These are phyloP conservation scores for Monosporozyma aerobia DNA, from an alignment of 805 yeast species.

Conservation along the genomic window DNA sequence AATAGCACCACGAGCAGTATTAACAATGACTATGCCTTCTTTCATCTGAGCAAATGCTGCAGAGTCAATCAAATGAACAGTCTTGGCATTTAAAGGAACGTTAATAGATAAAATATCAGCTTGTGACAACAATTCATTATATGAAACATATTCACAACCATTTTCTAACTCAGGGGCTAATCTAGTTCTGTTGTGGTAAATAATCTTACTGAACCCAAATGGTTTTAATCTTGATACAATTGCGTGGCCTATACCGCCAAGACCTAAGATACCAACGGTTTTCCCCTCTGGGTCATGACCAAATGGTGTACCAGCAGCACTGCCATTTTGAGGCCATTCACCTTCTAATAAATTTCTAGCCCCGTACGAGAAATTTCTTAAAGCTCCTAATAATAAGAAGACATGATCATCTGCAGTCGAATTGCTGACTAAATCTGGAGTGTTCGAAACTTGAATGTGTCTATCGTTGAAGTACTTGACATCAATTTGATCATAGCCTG, in stretches of 20 bases:
- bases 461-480: slow-evolving; percentile 41
- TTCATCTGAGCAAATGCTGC: slow-evolving; percentile 61
- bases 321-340: slow-evolving; percentile 53
- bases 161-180: slow-evolving; percentile 53
- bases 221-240: slow-evolving; percentile 63
- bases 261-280: slow-evolving; percentile 70
- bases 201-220: slow-evolving; percentile 63
- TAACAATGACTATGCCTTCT: slow-evolving; percentile 63
- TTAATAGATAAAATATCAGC: slow-evolving; percentile 69
- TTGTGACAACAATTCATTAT: slow-evolving; percentile 54
- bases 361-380: slow-evolving; percentile 60
- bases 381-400: slow-evolving; percentile 49
- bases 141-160: slow-evolving; percentile 60
- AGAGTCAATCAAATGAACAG: slow-evolving; percentile 59
- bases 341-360: slow-evolving; percentile 46
- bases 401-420: slow-evolving; percentile 70
- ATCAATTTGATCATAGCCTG: slow-evolving; percentile 70
- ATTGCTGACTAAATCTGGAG: slow-evolving; percentile 55
- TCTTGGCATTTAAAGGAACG: slow-evolving; percentile 64
- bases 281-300: slow-evolving; percentile 74
- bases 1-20: slow-evolving; percentile 85
- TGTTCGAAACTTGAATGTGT: slow-evolving; percentile 57
- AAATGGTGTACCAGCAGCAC: slow-evolving; percentile 50
- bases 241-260: slow-evolving; percentile 87
- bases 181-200: slow-evolving; percentile 62